Evolutionary conservation across 257 asterid genomes (phyloP).

Genomic region (Rauvolfia tetraphylla): DNA sequence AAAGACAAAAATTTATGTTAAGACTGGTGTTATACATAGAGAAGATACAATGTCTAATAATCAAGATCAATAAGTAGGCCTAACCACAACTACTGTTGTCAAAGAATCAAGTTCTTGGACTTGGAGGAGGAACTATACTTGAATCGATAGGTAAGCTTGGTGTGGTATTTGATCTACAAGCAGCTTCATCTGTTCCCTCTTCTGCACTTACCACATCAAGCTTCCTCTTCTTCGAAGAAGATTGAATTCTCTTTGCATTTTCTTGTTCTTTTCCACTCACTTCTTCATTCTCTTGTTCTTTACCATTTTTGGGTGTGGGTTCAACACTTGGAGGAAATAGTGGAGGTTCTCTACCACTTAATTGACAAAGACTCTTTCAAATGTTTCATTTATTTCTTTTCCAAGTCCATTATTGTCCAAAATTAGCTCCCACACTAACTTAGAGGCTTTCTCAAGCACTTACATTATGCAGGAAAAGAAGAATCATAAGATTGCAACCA

Average conservation of each 20-base stretch:
- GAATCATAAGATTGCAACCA: not conserved
- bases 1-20: not conserved
- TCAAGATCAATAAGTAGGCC: not conserved
- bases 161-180: slow-evolving; percentile 20
- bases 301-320: slow-evolving; percentile 45
- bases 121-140: slow-evolving; percentile 24
- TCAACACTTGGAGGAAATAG: slow-evolving; percentile 44
- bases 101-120: too few relatives aligned
- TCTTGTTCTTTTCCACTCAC: slow-evolving; percentile 15
- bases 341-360: slow-evolving; percentile 89
- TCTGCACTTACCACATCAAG: too few relatives aligned
- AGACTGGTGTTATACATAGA: not conserved
- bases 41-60: not conserved
- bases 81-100: too few relatives aligned
- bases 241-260: slow-evolving; percentile 29
- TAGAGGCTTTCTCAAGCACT: slow-evolving; percentile 97
- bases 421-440: slow-evolving; percentile 86
- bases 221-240: slow-evolving; percentile 68
- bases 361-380: slow-evolving; percentile 82
- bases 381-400: too few relatives aligned
- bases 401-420: too few relatives aligned
- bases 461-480: slow-evolving; percentile 60
- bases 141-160: slow-evolving; percentile 23
- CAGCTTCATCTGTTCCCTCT: slow-evolving; percentile 37
- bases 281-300: slow-evolving; percentile 29